phyloP scores from a whole-genome alignment of 352 stramenopile species.

The Globisporangium middletonii region DNA sequence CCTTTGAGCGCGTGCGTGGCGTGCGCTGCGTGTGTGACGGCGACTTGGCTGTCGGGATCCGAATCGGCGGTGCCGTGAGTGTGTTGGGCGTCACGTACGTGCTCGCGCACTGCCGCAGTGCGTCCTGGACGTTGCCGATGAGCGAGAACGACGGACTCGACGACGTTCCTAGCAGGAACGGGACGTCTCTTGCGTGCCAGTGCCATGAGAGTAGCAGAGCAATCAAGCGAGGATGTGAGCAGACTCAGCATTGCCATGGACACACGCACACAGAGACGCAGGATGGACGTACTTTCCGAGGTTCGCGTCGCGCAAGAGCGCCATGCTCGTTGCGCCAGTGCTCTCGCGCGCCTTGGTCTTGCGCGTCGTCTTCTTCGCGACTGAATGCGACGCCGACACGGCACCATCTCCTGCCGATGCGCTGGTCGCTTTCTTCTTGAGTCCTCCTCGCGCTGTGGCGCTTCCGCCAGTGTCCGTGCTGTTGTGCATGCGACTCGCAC shows the following conservation, averaged over 20 bases:
- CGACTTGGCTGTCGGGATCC: conserved; percentile 2
- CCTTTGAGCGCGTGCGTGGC: neutral
- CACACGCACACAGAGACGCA: neutral
- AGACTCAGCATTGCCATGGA: neutral
- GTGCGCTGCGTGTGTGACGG: conserved; percentile 1
- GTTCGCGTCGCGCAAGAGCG: conserved; percentile 55
- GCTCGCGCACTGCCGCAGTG: conserved; percentile 59
- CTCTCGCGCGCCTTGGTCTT: conserved; percentile 1
- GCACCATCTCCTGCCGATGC: conserved; percentile 7
- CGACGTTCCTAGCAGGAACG: conserved; percentile 59
- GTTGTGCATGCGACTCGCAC: neutral
- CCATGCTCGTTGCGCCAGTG: conserved; percentile 42
- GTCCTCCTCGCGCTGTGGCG: neutral
- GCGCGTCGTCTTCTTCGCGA: conserved; percentile 1
- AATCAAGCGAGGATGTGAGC: neutral
- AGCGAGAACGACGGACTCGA: conserved; percentile 60
- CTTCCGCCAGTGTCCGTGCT: neutral
- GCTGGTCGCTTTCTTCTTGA: conserved; percentile 2
- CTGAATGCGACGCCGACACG: neutral
- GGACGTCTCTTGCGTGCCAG: conserved; percentile 34
- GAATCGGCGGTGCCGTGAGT: conserved; percentile 5
- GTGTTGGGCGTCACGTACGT: conserved; percentile 37
- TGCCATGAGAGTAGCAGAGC: neutral
- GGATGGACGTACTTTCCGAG: conserved; percentile 41
- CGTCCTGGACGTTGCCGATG: conserved; percentile 66